Conservation (phyloP, 768 basidiomycete species). For the Hirschioporus abietinus region DNA sequence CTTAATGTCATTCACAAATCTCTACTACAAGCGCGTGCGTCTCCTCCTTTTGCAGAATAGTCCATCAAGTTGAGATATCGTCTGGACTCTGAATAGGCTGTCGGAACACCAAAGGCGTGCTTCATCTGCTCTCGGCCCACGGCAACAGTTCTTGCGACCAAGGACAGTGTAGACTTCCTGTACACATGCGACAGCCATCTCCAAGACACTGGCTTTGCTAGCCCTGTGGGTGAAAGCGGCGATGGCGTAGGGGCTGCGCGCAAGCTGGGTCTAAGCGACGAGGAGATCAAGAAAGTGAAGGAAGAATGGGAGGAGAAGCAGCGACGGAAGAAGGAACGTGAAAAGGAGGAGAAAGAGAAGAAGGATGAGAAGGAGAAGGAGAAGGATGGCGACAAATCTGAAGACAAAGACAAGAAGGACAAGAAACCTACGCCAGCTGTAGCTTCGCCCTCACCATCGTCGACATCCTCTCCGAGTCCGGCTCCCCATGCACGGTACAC, state of each 20-base stretch:
- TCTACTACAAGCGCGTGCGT: constrained; percentile 87
- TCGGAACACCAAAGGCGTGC: constrained; percentile 73
- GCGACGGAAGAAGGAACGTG: constrained; percentile 51
- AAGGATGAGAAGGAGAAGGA: constrained; percentile 30
- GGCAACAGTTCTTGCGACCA: constrained; percentile 77
- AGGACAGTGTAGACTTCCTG: constrained; percentile 78
- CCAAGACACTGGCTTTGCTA: constrained; percentile 71
- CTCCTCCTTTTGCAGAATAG: not conserved
- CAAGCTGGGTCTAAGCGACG: constrained; percentile 44
- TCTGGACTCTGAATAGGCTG: constrained; percentile 42
- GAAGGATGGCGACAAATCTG: constrained; percentile 29
- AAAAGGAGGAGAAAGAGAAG: constrained; percentile 40
- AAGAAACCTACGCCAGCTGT: constrained; percentile 25
- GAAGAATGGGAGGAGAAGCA: constrained; percentile 77
- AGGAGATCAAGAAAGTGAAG: constrained; percentile 75
- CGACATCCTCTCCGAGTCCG: constrained; percentile 16
- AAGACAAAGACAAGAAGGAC: constrained; percentile 32
- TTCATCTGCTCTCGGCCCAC: constrained; percentile 78
- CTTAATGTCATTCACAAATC: constrained; percentile 68
- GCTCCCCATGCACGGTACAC: constrained; percentile 62
- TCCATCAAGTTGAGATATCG: not conserved
- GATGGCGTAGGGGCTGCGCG: constrained; percentile 25
- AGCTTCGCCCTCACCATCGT: constrained; percentile 20
- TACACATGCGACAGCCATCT: constrained; percentile 84
- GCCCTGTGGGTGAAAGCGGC: constrained; percentile 34